Conservation (phyloP, 1,139 yeast genomes). For the Sugiyamaella japonica region DNA sequence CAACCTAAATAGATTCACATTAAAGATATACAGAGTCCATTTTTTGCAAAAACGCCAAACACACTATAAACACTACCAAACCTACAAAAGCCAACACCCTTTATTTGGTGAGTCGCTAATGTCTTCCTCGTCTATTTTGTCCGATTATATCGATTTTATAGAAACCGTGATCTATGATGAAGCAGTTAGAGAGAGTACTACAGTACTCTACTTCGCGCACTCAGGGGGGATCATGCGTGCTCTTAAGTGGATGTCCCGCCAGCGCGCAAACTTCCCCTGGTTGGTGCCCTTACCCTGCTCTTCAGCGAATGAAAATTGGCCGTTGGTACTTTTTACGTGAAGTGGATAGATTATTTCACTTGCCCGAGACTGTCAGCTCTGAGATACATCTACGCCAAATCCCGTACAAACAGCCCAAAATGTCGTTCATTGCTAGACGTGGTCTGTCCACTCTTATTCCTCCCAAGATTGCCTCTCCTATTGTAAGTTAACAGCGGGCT, state of each 20-base stretch:
- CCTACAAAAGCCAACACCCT: too few species aligned
- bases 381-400: constrained; percentile 1
- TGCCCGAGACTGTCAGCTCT: background rate
- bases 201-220: too few species aligned
- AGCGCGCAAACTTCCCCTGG: constrained; percentile 1
- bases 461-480: constrained; percentile 97
- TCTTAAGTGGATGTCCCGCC: background rate
- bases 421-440: constrained; percentile 90
- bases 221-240: too few species aligned
- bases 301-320: constrained; percentile 10
- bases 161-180: too few species aligned
- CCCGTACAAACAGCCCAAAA: constrained; percentile 31
- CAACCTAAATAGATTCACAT: too few species aligned
- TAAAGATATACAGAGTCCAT: too few species aligned
- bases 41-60: too few species aligned
- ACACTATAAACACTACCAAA: too few species aligned
- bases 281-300: background rate
- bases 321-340: background rate
- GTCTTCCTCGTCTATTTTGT: too few species aligned
- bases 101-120: too few species aligned
- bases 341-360: background rate
- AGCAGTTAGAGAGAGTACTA: too few species aligned
- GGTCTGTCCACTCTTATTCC: constrained; percentile 95
- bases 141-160: too few species aligned
- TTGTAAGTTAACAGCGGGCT: constrained; percentile 53